A percentile compares a stretch with the other conserved stretches of the same genome.
Evolutionary conservation across 176 grass and related monocot genomes (phyloP).

Genomic region (Saccharum spontaneum): DNA sequence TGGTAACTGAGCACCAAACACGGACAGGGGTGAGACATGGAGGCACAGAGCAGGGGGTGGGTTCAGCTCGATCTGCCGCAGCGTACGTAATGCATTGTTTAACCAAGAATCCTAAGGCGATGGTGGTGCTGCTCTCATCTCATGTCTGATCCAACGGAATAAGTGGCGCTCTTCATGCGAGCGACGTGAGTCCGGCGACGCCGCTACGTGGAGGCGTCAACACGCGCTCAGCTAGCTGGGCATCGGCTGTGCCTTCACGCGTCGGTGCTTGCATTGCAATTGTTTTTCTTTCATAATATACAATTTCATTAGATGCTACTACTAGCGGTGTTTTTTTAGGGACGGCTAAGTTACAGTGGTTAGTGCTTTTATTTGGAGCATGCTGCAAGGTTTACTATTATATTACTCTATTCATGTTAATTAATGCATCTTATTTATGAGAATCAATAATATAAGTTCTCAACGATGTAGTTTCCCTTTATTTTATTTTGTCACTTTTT

Average conservation of each 20-base stretch:
- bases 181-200: conserved; percentile 8
- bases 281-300: neutral
- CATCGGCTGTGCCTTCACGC: neutral
- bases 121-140: neutral
- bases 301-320: neutral
- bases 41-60: neutral
- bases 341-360: neutral
- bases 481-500: neutral
- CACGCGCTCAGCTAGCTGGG: neutral
- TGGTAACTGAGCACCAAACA: conserved; percentile 15
- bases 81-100: neutral
- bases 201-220: conserved; percentile 28
- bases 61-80: neutral
- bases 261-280: neutral
- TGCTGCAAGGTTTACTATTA: too few species aligned
- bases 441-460: too few species aligned
- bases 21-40: neutral
- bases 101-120: neutral
- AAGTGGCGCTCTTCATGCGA: neutral
- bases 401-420: too few species aligned
- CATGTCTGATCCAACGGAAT: neutral
- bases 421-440: too few species aligned
- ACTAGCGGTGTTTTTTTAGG: neutral
- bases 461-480: neutral
- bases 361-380: neutral